These are phyloP conservation scores for Fagopyrum tataricum DNA, from an alignment of 148 eudicot species.

Conservation along the genomic window DNA sequence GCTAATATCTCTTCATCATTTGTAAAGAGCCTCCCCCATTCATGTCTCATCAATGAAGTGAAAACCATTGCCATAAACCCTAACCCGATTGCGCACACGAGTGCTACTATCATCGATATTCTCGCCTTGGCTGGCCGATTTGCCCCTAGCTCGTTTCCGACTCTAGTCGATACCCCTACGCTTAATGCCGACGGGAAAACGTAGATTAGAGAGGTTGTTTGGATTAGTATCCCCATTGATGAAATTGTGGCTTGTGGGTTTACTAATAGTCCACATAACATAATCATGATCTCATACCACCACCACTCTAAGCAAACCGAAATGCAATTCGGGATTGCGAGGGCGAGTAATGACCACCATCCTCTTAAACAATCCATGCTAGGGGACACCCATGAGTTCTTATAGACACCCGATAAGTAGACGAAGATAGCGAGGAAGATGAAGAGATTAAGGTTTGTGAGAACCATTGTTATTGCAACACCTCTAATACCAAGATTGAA, in stretches of 20 bases:
- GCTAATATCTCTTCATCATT: slow-evolving; percentile 44
- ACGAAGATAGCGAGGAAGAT: slow-evolving; percentile 38
- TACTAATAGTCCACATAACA: slow-evolving; percentile 58
- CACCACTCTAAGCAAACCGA: slow-evolving; percentile 95
- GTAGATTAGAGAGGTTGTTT: slow-evolving; percentile 73
- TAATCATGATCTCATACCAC: slow-evolving; percentile 95
- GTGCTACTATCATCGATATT: slow-evolving; percentile 41
- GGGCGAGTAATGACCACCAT: slow-evolving; percentile 54
- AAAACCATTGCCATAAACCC: slow-evolving; percentile 55
- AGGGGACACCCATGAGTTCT: slow-evolving; percentile 65
- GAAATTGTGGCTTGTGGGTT: slow-evolving; percentile 79
- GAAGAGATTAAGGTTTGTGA: slow-evolving; percentile 61
- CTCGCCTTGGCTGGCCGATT: slow-evolving; percentile 57
- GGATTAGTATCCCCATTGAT: slow-evolving; percentile 84
- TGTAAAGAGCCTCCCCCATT: slow-evolving; percentile 73
- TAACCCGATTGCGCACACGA: slow-evolving; percentile 38
- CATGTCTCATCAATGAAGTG: slow-evolving; percentile 49
- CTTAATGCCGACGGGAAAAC: slow-evolving; percentile 74
- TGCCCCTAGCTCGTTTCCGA: slow-evolving; percentile 79
- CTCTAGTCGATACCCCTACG: slow-evolving; percentile 76
- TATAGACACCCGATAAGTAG: slow-evolving; percentile 51
- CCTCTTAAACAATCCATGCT: slow-evolving; percentile 62
- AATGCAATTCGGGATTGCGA: slow-evolving; percentile 65
- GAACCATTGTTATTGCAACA: slow-evolving; percentile 58
- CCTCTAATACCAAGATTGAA: slow-evolving; percentile 63